phyloP scores from a whole-genome alignment of 1,284 basidiomycete genomes.

The Rhodofomes roseus region DNA sequence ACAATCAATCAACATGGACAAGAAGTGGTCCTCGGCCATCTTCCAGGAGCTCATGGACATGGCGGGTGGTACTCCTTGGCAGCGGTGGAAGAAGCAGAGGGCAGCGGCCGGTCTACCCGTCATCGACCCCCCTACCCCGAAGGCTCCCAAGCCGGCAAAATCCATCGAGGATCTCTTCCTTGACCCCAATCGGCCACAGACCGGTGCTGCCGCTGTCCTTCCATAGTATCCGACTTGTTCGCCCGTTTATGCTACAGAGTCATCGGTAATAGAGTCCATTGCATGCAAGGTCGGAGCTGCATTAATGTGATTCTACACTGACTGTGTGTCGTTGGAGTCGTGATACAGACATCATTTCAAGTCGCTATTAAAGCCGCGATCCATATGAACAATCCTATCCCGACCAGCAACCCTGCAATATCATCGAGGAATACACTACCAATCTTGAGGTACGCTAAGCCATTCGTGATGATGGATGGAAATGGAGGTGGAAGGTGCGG shows the following conservation, averaged over 20 bases:
- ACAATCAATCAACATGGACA: constrained; percentile 48
- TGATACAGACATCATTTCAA: constrained; percentile 1
- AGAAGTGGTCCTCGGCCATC: constrained; percentile 66
- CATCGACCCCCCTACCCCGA: constrained; percentile 34
- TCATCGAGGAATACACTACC: constrained; percentile 63
- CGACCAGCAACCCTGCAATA: constrained; percentile 60
- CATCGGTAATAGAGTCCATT: not conserved
- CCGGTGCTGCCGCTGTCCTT: constrained; percentile 47
- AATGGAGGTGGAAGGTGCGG: constrained; percentile 63
- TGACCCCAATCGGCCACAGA: constrained; percentile 30
- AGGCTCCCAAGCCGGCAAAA: constrained; percentile 3
- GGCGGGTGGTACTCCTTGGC: constrained; percentile 59
- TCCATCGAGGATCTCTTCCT: constrained; percentile 23
- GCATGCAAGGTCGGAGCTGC: not conserved
- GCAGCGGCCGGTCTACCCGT: constrained; percentile 43
- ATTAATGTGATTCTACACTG: not conserved
- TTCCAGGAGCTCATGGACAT: constrained; percentile 64
- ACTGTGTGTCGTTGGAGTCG: not conserved
- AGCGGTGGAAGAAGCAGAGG: constrained; percentile 48
- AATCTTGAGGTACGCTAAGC: constrained; percentile 64
- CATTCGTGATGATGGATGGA: constrained; percentile 56
- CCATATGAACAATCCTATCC: constrained; percentile 55
- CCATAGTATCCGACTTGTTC: constrained; percentile 30
- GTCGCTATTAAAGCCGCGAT: constrained; percentile 45
- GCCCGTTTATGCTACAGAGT: not conserved